Evolutionary conservation across 768 basidiomycete genomes (phyloP).

Genomic region (Arthromyces matolae): DNA sequence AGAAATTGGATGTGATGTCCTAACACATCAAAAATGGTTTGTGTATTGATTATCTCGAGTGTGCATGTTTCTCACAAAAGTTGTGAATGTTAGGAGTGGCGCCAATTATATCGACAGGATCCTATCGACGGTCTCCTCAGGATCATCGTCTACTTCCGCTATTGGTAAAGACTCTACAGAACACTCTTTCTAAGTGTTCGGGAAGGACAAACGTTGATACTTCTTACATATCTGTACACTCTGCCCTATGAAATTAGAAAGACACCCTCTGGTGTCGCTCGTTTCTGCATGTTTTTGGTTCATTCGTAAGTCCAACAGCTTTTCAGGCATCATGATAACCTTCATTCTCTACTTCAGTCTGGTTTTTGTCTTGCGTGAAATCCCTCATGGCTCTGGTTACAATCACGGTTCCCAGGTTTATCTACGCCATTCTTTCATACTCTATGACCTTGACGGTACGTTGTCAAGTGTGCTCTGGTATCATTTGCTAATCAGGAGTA

Average conservation of each 20-base stretch:
- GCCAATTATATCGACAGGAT: slow-evolving; percentile 90
- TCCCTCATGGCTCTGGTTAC: slow-evolving; percentile 75
- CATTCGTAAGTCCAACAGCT: slow-evolving; percentile 51
- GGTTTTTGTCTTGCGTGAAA: slow-evolving; percentile 77
- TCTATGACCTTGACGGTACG: slow-evolving; percentile 85
- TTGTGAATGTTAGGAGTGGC: slow-evolving; percentile 61
- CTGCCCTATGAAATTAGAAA: too few species aligned
- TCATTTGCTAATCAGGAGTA: too few species aligned
- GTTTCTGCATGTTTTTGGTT: slow-evolving; percentile 85
- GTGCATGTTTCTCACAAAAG: background rate
- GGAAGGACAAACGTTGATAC: background rate
- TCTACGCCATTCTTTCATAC: slow-evolving; percentile 78
- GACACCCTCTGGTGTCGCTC: slow-evolving; percentile 73
- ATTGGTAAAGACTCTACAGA: slow-evolving; percentile 89
- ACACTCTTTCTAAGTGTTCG: slow-evolving; percentile 57
- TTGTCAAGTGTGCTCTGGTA: too few species aligned
- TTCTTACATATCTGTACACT: slow-evolving; percentile 1
- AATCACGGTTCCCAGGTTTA: slow-evolving; percentile 74
- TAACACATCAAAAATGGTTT: slow-evolving; percentile 93
- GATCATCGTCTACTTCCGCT: slow-evolving; percentile 83
- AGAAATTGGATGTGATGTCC: slow-evolving; percentile 83
- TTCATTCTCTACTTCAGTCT: slow-evolving; percentile 44
- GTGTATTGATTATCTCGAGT: slow-evolving; percentile 15
- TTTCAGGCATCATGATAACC: slow-evolving; percentile 9
- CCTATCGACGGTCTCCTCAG: slow-evolving; percentile 77